Conservation (phyloP, 768 basidiomycete species). For the Trametes coccinea region DNA sequence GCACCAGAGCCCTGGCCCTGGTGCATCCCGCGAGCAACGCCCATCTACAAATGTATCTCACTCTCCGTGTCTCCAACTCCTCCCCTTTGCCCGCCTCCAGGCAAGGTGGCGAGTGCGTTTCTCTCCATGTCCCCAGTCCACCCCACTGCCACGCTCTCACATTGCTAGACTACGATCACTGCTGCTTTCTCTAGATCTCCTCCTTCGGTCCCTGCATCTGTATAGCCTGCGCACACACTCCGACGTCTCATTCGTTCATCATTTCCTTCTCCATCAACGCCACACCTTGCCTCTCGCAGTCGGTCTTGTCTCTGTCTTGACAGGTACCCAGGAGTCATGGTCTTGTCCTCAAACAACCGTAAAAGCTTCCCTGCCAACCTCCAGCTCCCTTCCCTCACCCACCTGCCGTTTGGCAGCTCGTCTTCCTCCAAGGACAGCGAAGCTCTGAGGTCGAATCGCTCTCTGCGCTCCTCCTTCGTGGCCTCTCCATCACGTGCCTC, state of each 20-base stretch:
- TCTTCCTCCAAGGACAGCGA: not conserved
- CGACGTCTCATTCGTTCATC: conserved; percentile 15
- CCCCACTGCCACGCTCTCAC: not conserved
- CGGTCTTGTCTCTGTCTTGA: not conserved
- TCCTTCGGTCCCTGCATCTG: conserved; percentile 3
- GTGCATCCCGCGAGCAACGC: not conserved
- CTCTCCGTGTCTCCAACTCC: not conserved
- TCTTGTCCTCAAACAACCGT: too few relatives aligned
- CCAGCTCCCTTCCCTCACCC: too few relatives aligned
- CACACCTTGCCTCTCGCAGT: not conserved
- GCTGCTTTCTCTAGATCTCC: not conserved
- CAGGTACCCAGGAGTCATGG: not conserved
- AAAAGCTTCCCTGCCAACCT: too few relatives aligned
- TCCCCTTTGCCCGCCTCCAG: conserved; percentile 4
- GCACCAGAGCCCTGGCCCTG: not conserved
- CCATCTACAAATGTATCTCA: not conserved
- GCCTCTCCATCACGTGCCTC: conserved; percentile 6
- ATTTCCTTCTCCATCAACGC: conserved; percentile 13
- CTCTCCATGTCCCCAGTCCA: not conserved
- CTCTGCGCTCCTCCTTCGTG: not conserved
- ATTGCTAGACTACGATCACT: too few relatives aligned
- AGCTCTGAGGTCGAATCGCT: not conserved
- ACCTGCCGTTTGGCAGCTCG: not conserved
- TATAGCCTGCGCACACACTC: not conserved
- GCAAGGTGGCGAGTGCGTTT: not conserved